A percentile compares a stretch with the other conserved stretches of the same genome.
These are phyloP conservation scores for Talaromyces albobiverticillius DNA, from an alignment of 2,329 filamentous ascomycete genomes.

Conservation along the genomic window DNA sequence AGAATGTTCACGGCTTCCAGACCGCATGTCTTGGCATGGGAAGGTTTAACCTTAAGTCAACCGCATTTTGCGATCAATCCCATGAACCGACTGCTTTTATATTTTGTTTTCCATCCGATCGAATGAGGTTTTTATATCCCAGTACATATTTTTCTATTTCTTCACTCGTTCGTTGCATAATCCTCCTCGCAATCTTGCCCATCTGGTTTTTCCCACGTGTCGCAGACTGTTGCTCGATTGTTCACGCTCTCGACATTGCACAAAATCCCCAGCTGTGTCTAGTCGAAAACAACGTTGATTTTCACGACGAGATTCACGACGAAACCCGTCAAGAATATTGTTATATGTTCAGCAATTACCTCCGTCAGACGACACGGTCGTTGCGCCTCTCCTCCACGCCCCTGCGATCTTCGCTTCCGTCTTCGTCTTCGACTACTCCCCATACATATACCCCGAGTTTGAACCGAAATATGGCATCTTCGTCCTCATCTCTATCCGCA, in stretches of 20 bases:
- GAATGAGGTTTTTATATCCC: neutral
- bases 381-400: neutral
- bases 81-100: neutral
- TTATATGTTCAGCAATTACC: conserved; percentile 11
- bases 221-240: neutral
- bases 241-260: neutral
- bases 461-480: neutral
- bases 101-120: neutral
- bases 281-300: neutral
- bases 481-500: neutral
- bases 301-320: neutral
- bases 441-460: neutral
- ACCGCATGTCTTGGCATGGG: conserved; percentile 8
- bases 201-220: neutral
- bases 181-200: neutral
- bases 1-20: conserved; percentile 7
- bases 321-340: neutral
- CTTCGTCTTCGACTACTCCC: neutral
- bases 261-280: neutral
- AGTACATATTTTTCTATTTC: neutral
- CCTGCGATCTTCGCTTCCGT: neutral
- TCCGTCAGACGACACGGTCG: conserved; percentile 9
- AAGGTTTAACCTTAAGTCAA: conserved; percentile 2
- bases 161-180: neutral
- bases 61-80: neutral